These are phyloP conservation scores for Daldinia vernicosa DNA, from an alignment of 495 filamentous ascomycete genomes.

Conservation along the genomic window DNA sequence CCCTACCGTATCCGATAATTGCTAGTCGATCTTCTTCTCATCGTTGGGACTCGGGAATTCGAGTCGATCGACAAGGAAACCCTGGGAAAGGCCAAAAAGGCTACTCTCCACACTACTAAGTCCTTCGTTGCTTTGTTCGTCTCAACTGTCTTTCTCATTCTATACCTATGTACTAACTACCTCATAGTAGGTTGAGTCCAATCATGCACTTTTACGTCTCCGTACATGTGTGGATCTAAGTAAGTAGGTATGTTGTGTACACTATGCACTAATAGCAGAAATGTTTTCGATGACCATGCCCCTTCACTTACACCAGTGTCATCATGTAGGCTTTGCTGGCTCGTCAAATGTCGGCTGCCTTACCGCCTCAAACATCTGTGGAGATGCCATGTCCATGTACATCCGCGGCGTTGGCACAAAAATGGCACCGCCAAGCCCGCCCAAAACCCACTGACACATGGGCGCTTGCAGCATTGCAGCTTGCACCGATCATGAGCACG, in stretches of 20 bases:
- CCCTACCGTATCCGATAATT: slow-evolving; percentile 11
- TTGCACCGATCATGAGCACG: slow-evolving; percentile 33
- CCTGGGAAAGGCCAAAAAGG: background rate
- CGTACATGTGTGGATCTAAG: background rate
- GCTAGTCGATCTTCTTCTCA: slow-evolving; percentile 32
- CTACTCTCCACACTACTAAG: slow-evolving; percentile 24
- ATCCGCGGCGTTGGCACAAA: slow-evolving; percentile 2
- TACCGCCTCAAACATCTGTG: slow-evolving; percentile 4
- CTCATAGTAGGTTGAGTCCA: background rate
- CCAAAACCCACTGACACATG: slow-evolving; percentile 37
- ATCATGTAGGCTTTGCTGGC: slow-evolving; percentile 1
- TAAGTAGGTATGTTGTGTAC: background rate
- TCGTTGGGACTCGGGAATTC: slow-evolving; percentile 40
- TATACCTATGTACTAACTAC: too few species aligned
- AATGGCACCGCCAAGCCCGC: slow-evolving; percentile 33
- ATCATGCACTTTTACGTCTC: background rate
- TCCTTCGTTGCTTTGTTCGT: slow-evolving; percentile 27
- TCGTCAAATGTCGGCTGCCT: slow-evolving; percentile 19
- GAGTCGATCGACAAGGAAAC: slow-evolving; percentile 38
- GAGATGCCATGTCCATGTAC: slow-evolving; percentile 3
- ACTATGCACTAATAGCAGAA: background rate
- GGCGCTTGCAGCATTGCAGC: slow-evolving; percentile 38
- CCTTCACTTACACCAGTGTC: background rate
- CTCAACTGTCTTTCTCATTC: slow-evolving; percentile 9
- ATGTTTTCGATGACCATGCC: background rate